Evolutionary conservation across 1,139 yeast species (phyloP).

Genomic region (Taiozyma sp.): DNA sequence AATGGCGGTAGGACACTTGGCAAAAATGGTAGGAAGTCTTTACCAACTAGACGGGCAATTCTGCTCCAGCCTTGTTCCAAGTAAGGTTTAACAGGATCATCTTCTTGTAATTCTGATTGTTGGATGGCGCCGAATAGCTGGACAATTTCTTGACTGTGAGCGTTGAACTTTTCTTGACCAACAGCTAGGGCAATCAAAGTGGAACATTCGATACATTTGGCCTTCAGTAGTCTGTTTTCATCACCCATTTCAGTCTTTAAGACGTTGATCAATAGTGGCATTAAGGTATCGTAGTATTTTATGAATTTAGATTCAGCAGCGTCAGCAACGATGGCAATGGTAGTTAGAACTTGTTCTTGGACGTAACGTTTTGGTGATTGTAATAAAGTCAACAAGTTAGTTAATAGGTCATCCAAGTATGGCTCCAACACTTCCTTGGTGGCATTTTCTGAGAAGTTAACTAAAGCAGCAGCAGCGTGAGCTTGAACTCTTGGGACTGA

Average conservation of each 20-base stretch:
- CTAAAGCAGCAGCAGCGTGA: conserved; percentile 98
- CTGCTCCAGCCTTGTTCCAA: conserved; percentile 97
- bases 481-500: conserved; percentile 92
- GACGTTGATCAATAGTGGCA: conserved; percentile 84
- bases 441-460: conserved; percentile 91
- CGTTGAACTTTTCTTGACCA: conserved; percentile 82
- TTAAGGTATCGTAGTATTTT: conserved; percentile 89
- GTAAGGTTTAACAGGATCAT: conserved; percentile 84
- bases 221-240: conserved; percentile 76
- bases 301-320: conserved; percentile 90
- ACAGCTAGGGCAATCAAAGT: conserved; percentile 96
- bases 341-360: conserved; percentile 94
- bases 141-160: conserved; percentile 71
- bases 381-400: conserved; percentile 66
- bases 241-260: conserved; percentile 73
- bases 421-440: conserved; percentile 85
- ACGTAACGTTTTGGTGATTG: conserved; percentile 88
- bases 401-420: conserved; percentile 72
- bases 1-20: conserved; percentile 89
- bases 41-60: conserved; percentile 78
- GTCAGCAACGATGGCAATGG: conserved; percentile 96
- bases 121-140: conserved; percentile 73
- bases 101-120: conserved; percentile 45
- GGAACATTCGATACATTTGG: conserved; percentile 93
- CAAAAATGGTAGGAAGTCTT: conserved; percentile 80